Evolutionary conservation across 345 rosid species (phyloP), one percentile per base, ranked within the genome.

Genomic region (Euclidium syriacum): DNA sequence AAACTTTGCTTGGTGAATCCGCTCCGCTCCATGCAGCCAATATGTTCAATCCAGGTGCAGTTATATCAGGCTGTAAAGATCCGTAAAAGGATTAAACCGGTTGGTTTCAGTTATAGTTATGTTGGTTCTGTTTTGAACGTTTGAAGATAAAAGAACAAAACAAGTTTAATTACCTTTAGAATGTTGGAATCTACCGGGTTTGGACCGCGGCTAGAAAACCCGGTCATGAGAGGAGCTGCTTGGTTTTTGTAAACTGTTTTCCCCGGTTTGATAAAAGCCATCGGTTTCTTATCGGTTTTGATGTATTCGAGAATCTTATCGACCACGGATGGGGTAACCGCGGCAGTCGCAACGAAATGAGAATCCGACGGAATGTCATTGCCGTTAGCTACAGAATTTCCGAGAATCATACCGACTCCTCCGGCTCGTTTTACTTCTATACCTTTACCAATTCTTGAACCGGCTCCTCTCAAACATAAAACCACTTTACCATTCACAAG

Each of bases 21-120:
- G 73, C 86, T 52, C 68, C 84, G 3, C 88, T 83, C 96, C 96
- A 89, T 4, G 98, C 96, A 9, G 98, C 96, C 38, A 89, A 48
- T 74, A 89, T 82, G 40, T 87, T 65, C 3, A 89, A 36, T 67
- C 96, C 96, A 0, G 96, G 91, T 4, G 95, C 98, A 2, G 84
- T 80, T 5, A 92, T 79, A 57, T 92, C 95, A 3, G 98, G 95
- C 96, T 88, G 67, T 34, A 34, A 34, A 56, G 71, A 33, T 57
- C 34, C 7, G 0, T 47, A 27, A 15, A 14, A n/a, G 0, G 36
- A 18, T 10, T 2, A 12, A 64, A 32, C 6, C 35, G 22, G 32
- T 43, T 20, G 9, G 2, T 51, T 38, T 35, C 10, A 7, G 26
- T 39, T 47, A 52, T 7, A 35, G 6, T 36, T 10, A 7, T 27